phyloP scores from a whole-genome alignment of 129 eudicot genomes.

The carrot (Daucus carota) region DH1_v3.0 NC_030385.2:40164501-40165000 shows the following conservation, averaged over 20 bases:
- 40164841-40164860: background rate
- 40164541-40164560: too few relatives aligned
- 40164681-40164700: background rate
- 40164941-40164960: background rate
- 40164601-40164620: background rate
- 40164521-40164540: too few relatives aligned
- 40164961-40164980: background rate
- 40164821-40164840: background rate
- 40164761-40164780: constrained; percentile 35
- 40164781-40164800: constrained; percentile 35
- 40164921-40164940: background rate
- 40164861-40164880: background rate
- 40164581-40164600: too few relatives aligned
- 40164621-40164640: background rate
- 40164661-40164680: background rate
- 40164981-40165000: background rate
- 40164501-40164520: too few relatives aligned
- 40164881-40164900: background rate
- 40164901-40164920: background rate
- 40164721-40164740: constrained; percentile 31
- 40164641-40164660: background rate
- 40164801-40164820: constrained; percentile 8
- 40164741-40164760: constrained; percentile 43
- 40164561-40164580: too few relatives aligned
- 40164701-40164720: background rate